Base-by-base conservation (phyloP, 2,329 filamentous ascomycete genomes). In the Pseudogymnoascus sp. region DNA sequence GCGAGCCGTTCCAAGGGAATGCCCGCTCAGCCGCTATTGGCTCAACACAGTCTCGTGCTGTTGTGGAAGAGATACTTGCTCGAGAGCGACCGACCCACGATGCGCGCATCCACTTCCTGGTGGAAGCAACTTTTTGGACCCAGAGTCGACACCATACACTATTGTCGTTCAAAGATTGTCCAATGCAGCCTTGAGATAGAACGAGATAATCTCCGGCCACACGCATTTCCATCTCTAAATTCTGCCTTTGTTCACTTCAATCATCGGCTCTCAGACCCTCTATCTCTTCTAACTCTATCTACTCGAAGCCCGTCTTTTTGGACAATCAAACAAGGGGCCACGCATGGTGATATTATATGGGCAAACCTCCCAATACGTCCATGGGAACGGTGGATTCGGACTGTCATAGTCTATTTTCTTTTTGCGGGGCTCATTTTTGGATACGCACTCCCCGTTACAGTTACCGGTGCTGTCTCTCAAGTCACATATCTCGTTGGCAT, bases 161-260 rank as follows among this genome's bases (percentile, higher is more conserved):
- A 91, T 76, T 92, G 89, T 66, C 86, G 92, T 3, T 82, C 86
- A 64, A 86, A 96, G 71, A 73, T 97, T 34, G 90, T 92, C 13
- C 83, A 88, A 19, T 76, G 96, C 33, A 97, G 96, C 66, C 69
- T 90, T 59, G 90, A 96, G 70, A 95, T 97, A 57, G 90, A 95
- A 66, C 77, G 85, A 41, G 92, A 96, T 65, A 91, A 96, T 71
- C 79, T 84, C 57, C 79, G 92, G 58, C 86, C 87, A 0, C 90
- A 95, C 65, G 83, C 86, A 3, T 96, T 89, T 63, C 90, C 91
- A 0, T 75, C 90, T 45, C 92, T 95, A 89, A 95, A 88, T 68
- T 95, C 91, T 0, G 92, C 92, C 0, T 96, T 97, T 67, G 89
- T 97, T 63, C 92, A 96, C 70, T 97, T 97, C 78, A 95, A 96